Conservation (phyloP, 2,329 filamentous ascomycete species). For the Sarocladium oryzae region DNA sequence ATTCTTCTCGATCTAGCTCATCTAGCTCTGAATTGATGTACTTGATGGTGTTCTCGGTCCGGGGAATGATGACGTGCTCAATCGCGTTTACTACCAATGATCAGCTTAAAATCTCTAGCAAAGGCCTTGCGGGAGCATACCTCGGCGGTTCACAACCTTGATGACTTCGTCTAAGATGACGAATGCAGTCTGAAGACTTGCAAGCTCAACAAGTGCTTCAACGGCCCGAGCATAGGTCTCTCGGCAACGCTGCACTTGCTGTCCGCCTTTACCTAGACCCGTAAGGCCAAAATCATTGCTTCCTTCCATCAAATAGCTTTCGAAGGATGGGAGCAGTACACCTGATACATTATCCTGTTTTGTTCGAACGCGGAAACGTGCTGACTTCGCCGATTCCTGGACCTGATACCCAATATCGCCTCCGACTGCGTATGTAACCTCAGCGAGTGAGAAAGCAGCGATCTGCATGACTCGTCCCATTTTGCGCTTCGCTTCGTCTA, state of each 20-base stretch:
- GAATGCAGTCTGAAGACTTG: slow-evolving; percentile 93
- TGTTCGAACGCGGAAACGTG: slow-evolving; percentile 85
- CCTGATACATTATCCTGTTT: slow-evolving; percentile 99
- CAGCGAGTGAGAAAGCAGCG: slow-evolving; percentile 91
- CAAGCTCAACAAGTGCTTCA: slow-evolving; percentile 90
- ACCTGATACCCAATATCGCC: slow-evolving; percentile 96
- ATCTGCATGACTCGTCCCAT: slow-evolving; percentile 99
- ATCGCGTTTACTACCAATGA: slow-evolving; percentile 76
- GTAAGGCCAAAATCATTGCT: slow-evolving; percentile 96
- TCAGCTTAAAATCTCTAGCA: slow-evolving; percentile 21
- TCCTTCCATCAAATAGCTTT: slow-evolving; percentile 81
- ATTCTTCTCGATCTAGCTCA: slow-evolving; percentile 95
- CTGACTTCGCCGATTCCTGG: slow-evolving; percentile 89
- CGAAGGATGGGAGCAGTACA: slow-evolving; percentile 88
- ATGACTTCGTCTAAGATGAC: slow-evolving; percentile 98
- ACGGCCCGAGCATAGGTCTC: slow-evolving; percentile 96
- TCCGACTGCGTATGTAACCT: slow-evolving; percentile 95
- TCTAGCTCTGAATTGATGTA: slow-evolving; percentile 99
- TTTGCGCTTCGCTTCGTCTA: slow-evolving; percentile 98
- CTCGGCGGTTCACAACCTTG: slow-evolving; percentile 96
- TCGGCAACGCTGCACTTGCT: slow-evolving; percentile 89
- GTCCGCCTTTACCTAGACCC: slow-evolving; percentile 90
- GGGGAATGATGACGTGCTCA: slow-evolving; percentile 92
- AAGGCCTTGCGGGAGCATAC: slow-evolving; percentile 29
- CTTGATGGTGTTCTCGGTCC: slow-evolving; percentile 99